Evolutionary conservation across 768 basidiomycete species (phyloP), one percentile per base, ranked within the genome.

Genomic region (Mycena albidolilacea): DNA sequence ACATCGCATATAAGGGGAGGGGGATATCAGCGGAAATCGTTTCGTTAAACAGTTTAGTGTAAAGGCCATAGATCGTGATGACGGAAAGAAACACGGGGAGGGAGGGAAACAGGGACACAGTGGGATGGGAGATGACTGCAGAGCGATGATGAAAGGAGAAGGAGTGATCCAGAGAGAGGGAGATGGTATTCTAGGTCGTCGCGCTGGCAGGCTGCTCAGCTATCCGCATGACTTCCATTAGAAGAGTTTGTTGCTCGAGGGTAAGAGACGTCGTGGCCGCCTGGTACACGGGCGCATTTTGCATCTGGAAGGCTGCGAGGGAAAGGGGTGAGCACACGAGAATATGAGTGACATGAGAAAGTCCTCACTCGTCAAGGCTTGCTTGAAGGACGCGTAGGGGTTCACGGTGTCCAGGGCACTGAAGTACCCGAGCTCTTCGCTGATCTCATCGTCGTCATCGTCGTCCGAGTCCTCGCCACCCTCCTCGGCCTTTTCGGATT

Each of bases 401-500:
- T 97, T 89, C 66, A 95, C 90, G 66, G 82, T 87, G 74, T 97
- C 96, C 50, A 97, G 86, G 59, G 95, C 90, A 77, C 94, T 96
- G 80, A 96, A 90, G 81, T 93, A 96, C 7, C 94, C 92, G 10
- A 97, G 88, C 80, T 97, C 96, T 78, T 97, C 95, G 62, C 91
- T 90, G 65, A 95, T 91, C 1, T 90, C 86, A 35, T 85, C 83
- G 14, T 86, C 88, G 21, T 87, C 90, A 35, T 90, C 90, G 0
- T 87, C 86, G 0, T 85, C 85, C 6, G 83, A 84, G 5, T 87
- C 89, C 17, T 88, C 92, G 44, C 88, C 58, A 3, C 57, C 91
- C 11, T 87, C 88, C 5, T 84, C 85, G 0, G 83, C 85, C 74
- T 87, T 87, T 67, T 90, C 88, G 9, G 88, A 86, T 71, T 89